Evolutionary conservation across 495 filamentous ascomycete genomes (phyloP), one percentile per base, ranked within the genome.

Genomic region (Aspergillus nanangensis): DNA sequence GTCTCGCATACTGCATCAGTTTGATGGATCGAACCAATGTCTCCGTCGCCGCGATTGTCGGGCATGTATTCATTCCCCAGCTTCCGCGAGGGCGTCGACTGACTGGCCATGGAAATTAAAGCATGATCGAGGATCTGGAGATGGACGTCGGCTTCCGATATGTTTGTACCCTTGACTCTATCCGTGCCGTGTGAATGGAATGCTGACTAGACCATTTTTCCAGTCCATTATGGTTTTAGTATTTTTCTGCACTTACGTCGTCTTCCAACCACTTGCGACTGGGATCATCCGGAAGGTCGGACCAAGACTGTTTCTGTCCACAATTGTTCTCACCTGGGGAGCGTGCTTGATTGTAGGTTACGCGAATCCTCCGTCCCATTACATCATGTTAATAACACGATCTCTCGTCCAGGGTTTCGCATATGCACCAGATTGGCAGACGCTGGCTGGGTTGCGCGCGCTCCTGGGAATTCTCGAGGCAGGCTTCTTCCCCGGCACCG

Each of bases 1-100:
- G 80, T 7, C 56, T 74, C 49, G 66, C 82, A 58, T 82, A 82
- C 60, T 78, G 72, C 54, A 65, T 80, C 53, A 71, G 61, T 31
- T 48, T 83, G 47, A 77, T 83, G 72, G 80, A 83, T 53, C 60
- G 81, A 1, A 81, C 77, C 18, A 84, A 84, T 58, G 53, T 83
- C 50, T 64, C 67, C 25, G 63, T 63, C 13, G 80, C 81, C 37
- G 63, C 64, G 27, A 75, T 84, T 51, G 77, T 77, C 22, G 79
- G 45, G 45, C 41, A 34, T 29, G 34, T 32, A 17, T 32, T 21
- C 13, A 25, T 23, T 42, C 39, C 25, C 8, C 7, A 7, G n/a
- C 35, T 5, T 20, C 5, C 18, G 7, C 8, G 11, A 5, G 14
- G 14, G 4, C 8, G n/a, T 5, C 5, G 4, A 20, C 20, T 38